Base-by-base conservation (phyloP, 306 rosid genomes). In the Castanea sativa region DNA sequence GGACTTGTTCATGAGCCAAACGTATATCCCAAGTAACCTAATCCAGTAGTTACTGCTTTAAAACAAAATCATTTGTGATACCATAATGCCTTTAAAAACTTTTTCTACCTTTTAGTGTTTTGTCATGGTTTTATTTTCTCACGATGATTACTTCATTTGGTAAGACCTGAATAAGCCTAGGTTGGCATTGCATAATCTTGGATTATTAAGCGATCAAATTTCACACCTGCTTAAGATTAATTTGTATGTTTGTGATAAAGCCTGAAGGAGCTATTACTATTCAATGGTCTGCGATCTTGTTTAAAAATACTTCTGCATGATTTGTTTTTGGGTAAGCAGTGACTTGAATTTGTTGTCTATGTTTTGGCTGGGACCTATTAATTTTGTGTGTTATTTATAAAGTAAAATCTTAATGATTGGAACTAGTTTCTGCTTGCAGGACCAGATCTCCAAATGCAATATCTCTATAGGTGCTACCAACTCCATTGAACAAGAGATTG, bases 391-490 rank as follows among this genome's bases (percentile, higher is more conserved):
- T 65, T 38, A 7, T 71, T 20, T 71, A 71, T 60, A 2, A 18
- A 52, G 45, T 73, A 23, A 52, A 32, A 73, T 11, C 23, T 67
- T 63, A 25, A 53, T 79, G 51, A 69, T 69, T 71, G 51, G 51
- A 69, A 35, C 65, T 60, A 30, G 56, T 20, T 56, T 73, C 55
- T 82, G 78, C 45, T 75, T 76, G 78, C 88, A 93, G 98, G 86
- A 82, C 71, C 86, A 85, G 52, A 86, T 90, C 84, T 81, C 78
- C 27, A 69, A 80, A 76, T 93, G 88, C 51, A 88, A 85, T 79
- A 70, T 64, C 83, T 55, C 90, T 71, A 16, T 68, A 32, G 81
- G 80, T 75, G 80, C 59, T 23, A 58, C 83, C 68, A 49, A 73
- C 65, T 80, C 84, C 73, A 49, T 78, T 12, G 56, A 69, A 77